A percentile compares a stretch with the other conserved stretches of the same genome.
Evolutionary conservation across 148 eudicot genomes (phyloP).

Genomic region (Polygonum aviculare): DNA sequence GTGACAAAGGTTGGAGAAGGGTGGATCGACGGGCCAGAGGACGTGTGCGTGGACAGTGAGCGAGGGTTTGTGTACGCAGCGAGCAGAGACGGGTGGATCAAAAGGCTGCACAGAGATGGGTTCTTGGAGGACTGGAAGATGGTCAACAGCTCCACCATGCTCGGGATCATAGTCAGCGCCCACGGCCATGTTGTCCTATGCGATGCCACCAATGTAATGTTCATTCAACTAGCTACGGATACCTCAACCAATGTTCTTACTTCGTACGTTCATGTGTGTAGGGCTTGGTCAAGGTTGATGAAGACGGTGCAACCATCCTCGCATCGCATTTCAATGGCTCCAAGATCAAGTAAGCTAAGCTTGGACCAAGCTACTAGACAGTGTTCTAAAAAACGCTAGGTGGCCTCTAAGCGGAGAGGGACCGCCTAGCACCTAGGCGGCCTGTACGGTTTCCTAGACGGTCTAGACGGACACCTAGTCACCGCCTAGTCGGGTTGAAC

Average conservation of each 20-base stretch:
- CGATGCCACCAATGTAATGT: conserved; percentile 42
- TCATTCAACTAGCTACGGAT: not conserved
- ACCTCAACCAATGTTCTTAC: too few relatives aligned
- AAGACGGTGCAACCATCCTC: conserved; percentile 52
- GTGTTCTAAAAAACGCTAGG: too few relatives aligned
- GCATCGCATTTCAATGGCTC: conserved; percentile 50
- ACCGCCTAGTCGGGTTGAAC: too few relatives aligned
- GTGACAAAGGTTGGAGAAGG: conserved; percentile 80
- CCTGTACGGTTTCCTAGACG: too few relatives aligned
- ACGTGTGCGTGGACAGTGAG: conserved; percentile 39
- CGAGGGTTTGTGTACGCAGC: conserved; percentile 62
- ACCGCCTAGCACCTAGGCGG: too few relatives aligned
- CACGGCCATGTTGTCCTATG: conserved; percentile 51
- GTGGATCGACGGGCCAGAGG: conserved; percentile 48
- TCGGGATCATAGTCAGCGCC: conserved; percentile 39
- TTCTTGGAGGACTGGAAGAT: conserved; percentile 54
- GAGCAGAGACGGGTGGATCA: conserved; percentile 80
- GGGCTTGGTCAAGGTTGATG: conserved; percentile 72
- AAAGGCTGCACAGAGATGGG: conserved; percentile 52
- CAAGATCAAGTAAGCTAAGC: conserved; percentile 42
- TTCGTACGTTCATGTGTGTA: conserved; percentile 14
- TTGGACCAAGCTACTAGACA: too few relatives aligned
- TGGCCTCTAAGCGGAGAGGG: too few relatives aligned
- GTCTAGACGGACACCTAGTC: too few relatives aligned
- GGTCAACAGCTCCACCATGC: conserved; percentile 31